Evolutionary conservation across 306 rosid genomes (phyloP).

Genomic region (Vigna reflexopilosa): DNA sequence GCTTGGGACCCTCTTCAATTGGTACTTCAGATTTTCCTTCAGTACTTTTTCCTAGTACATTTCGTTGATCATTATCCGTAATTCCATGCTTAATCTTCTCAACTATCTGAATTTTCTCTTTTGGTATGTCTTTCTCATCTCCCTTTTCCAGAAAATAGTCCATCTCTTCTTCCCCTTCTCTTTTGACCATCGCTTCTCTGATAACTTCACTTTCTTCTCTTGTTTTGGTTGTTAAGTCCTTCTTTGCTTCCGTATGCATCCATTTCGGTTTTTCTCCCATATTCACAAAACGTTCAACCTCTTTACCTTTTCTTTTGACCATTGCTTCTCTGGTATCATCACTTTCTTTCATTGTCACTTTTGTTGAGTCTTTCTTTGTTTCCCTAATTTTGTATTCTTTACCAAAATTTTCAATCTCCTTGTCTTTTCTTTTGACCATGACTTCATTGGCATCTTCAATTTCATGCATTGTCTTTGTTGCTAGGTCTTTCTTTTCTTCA

Average conservation of each 20-base stretch:
- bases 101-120: slow-evolving; percentile 7
- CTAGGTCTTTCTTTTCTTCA: not conserved
- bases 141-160: not conserved
- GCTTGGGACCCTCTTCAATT: slow-evolving; percentile 3
- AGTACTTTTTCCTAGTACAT: not conserved
- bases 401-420: not conserved
- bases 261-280: not conserved
- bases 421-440: not conserved
- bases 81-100: not conserved
- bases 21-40: slow-evolving; percentile 14
- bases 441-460: not conserved
- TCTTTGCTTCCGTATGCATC: not conserved
- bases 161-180: not conserved
- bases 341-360: not conserved
- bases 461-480: not conserved
- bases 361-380: not conserved
- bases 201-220: not conserved
- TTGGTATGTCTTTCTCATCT: not conserved
- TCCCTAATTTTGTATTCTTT: slow-evolving; percentile 1
- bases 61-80: not conserved
- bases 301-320: not conserved
- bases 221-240: not conserved
- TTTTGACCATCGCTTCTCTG: not conserved
- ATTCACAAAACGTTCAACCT: not conserved
- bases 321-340: not conserved